phyloP scores from a whole-genome alignment of 1,284 basidiomycete genomes.

The Boletus sp. region DNA sequence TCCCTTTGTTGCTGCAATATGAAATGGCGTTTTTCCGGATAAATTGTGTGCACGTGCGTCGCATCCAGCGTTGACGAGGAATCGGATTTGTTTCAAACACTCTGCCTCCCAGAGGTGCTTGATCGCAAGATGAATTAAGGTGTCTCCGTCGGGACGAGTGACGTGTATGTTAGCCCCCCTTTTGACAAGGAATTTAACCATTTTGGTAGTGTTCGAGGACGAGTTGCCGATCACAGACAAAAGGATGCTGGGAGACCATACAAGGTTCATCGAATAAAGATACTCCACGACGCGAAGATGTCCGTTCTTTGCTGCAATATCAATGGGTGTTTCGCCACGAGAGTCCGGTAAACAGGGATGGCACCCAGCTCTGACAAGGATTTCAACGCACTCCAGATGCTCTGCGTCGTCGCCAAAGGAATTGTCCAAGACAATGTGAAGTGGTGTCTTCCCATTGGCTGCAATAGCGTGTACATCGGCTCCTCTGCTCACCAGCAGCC shows the following conservation, averaged over 20 bases:
- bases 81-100: not conserved
- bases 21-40: not conserved
- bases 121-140: constrained; percentile 4
- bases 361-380: constrained; percentile 4
- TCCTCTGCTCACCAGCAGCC: not conserved
- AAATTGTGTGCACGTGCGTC: not conserved
- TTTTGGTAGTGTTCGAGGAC: not conserved
- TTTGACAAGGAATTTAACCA: constrained; percentile 5
- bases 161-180: not conserved
- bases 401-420: not conserved
- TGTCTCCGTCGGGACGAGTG: not conserved
- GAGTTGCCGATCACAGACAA: not conserved
- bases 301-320: not conserved
- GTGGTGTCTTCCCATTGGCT: not conserved
- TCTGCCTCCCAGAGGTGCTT: not conserved
- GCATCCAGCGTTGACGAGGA: constrained; percentile 12
- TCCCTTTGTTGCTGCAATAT: not conserved
- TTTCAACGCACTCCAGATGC: not conserved
- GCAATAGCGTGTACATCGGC: not conserved
- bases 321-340: not conserved
- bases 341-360: not conserved
- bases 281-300: not conserved
- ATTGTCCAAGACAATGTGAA: not conserved
- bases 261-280: not conserved
- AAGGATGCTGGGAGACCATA: constrained; percentile 3